Evolutionary conservation across 192 early-diverging fungal genomes (phyloP).

Genomic region (Rhizophagus sp.): DNA sequence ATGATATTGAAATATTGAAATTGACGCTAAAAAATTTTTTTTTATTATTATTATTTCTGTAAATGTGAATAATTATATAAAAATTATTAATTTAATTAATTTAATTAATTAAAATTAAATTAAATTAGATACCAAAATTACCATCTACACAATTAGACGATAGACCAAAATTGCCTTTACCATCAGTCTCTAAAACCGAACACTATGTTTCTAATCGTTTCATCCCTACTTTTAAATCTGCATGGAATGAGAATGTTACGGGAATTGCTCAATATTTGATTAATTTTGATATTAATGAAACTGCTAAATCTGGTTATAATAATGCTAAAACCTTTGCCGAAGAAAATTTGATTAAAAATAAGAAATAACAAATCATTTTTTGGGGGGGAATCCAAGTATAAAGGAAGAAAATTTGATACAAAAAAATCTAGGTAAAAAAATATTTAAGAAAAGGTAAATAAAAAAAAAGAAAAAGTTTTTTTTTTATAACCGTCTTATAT

Average conservation of each 20-base stretch:
- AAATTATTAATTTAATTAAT: not conserved
- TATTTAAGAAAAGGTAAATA: too few species aligned
- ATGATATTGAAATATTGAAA: too few species aligned
- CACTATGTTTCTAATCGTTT: constrained; percentile 21
- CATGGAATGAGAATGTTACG: constrained; percentile 28
- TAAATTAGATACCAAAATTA: not conserved
- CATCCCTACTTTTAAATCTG: constrained; percentile 26
- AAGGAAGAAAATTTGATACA: too few species aligned
- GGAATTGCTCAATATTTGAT: not conserved
- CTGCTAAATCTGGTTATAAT: not conserved
- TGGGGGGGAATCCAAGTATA: too few species aligned
- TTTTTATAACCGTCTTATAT: too few species aligned
- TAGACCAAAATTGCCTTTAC: constrained; percentile 21
- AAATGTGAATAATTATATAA: too few species aligned
- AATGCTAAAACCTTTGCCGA: not conserved
- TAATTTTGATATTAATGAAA: constrained; percentile 8
- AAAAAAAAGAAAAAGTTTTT: too few species aligned
- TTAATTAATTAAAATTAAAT: too few species aligned
- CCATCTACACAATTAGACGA: not conserved
- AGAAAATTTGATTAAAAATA: constrained; percentile 8
- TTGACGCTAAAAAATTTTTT: too few species aligned
- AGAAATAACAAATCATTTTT: not conserved
- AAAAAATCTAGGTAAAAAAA: too few species aligned
- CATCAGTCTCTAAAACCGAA: constrained; percentile 12
- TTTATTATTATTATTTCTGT: too few species aligned